Base-by-base conservation (phyloP, 2,329 filamentous ascomycete genomes). In the Penicillium sp. region DNA sequence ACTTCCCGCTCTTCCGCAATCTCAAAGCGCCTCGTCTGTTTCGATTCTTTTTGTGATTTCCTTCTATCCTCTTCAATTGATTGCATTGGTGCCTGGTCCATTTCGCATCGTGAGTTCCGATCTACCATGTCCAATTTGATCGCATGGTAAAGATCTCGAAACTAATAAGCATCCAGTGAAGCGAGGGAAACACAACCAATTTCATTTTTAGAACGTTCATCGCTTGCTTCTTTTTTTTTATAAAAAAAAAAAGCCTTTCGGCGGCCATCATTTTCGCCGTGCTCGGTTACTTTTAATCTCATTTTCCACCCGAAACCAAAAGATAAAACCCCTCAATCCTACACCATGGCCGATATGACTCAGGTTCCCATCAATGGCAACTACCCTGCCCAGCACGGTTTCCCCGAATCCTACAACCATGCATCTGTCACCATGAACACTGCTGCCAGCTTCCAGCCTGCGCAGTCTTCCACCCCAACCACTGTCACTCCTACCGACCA, bases 341-440 rank as follows among this genome's bases (percentile, higher is more conserved):
- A 62, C 69, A 67, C 62, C 61, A 77, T 77, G 75, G 70, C 74
- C 69, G 74, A 76, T 64, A 71, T 73, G 59, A 71, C 71, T 56
- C 73, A 76, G 61, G 65, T 71, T 68, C 73, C 75, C 54, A 65
- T 77, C 49, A 78, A 78, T 68, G 76, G 76, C 66, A 75, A 67
- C 67, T 77, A 73, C 62, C 71, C 73, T 62, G 66, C 69, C 57
- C 75, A 76, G 62, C 74, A 75, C 56, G 69, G 65, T 10, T 77
- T 76, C 59, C 66, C 71, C 25, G 74, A 76, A 42, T 70, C 69
- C 38, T 77, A 74, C 65, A 71, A 71, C 61, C 69, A 69, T 55
- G 64, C 68, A 23, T 70, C 71, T 60, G 67, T 68, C 50, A 66
- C 69, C 50, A 67, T 72, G 58, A 75, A 73, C 63, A 73, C 65